Percentiles rank a stretch among this genome's conserved stretches.
Evolutionary conservation across 441 rosid genomes (phyloP).

Genomic region (Euphorbia schlechtendalii): DNA sequence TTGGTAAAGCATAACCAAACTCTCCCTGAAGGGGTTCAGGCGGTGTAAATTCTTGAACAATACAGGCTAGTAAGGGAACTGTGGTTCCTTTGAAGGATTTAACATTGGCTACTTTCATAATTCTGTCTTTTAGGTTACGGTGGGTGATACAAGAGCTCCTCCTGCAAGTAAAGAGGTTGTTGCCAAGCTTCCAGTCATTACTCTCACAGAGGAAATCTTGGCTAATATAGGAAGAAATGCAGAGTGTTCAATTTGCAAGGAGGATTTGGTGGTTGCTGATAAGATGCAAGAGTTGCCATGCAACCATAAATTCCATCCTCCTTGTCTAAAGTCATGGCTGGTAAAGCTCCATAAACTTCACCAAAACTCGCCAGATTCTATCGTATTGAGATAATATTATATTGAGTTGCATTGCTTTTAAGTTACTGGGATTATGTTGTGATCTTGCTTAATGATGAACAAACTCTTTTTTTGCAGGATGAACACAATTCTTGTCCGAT

Average conservation of each 20-base stretch:
- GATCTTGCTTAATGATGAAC: neutral
- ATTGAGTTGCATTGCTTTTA: neutral
- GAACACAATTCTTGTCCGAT: constrained; percentile 95
- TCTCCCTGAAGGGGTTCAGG: no score
- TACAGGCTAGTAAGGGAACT: no score
- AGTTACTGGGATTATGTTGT: neutral
- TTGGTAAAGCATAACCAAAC: no score
- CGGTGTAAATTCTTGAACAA: constrained; percentile 6
- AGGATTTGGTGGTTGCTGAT: constrained; percentile 65
- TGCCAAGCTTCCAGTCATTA: constrained; percentile 77
- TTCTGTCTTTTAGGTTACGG: constrained; percentile 35
- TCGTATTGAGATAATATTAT: neutral
- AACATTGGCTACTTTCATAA: neutral
- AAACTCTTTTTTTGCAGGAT: constrained; percentile 38
- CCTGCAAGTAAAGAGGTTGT: constrained; percentile 96
- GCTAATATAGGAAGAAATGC: constrained; percentile 50
- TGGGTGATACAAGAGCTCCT: constrained; percentile 41
- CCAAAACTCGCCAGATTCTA: neutral
- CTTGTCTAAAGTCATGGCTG: constrained; percentile 97
- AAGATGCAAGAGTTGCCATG: constrained; percentile 93
- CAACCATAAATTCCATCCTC: constrained; percentile 86
- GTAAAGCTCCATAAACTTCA: constrained; percentile 27
- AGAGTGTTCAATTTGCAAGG: constrained; percentile 89
- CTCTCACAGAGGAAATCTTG: constrained; percentile 55
- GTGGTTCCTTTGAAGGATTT: constrained; percentile 8